Conservation (phyloP, 2,329 filamentous ascomycete species). For the Cordyceps cicadae region DNA sequence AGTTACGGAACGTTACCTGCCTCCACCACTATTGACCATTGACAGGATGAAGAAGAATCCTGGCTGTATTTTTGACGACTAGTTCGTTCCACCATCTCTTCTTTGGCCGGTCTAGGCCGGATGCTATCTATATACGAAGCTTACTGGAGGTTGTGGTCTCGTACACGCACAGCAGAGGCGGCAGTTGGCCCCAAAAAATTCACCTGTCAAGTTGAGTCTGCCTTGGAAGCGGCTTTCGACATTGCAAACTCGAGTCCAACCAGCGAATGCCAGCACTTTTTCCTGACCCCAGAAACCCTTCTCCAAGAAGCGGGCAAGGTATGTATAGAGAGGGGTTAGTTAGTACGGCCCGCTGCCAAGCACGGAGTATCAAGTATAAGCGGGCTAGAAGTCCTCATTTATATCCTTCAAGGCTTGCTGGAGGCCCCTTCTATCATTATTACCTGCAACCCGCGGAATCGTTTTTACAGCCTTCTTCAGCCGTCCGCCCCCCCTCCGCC, state of each 20-base stretch:
- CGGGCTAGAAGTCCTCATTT: neutral
- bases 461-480: neutral
- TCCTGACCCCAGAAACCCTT: neutral
- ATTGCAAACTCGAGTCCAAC: too few relatives aligned
- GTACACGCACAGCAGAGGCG: too few relatives aligned
- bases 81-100: neutral
- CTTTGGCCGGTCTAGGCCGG: neutral
- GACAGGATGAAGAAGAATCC: too few relatives aligned
- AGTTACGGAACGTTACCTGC: conserved; percentile 1
- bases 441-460: neutral
- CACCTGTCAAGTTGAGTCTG: neutral
- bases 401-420: neutral
- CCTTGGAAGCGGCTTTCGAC: neutral
- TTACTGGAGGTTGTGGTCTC: neutral
- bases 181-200: too few relatives aligned
- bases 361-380: neutral
- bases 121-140: too few relatives aligned
- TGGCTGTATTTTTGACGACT: neutral
- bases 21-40: neutral
- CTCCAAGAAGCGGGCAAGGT: neutral
- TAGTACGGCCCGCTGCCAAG: neutral
- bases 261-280: too few relatives aligned
- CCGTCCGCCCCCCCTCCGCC: neutral
- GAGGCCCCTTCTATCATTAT: neutral
- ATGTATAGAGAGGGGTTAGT: neutral